Percentiles rank a stretch among this genome's conserved stretches.
Conservation (phyloP, 2,329 filamentous ascomycete genomes). For the Aspergillus tamarii region DNA sequence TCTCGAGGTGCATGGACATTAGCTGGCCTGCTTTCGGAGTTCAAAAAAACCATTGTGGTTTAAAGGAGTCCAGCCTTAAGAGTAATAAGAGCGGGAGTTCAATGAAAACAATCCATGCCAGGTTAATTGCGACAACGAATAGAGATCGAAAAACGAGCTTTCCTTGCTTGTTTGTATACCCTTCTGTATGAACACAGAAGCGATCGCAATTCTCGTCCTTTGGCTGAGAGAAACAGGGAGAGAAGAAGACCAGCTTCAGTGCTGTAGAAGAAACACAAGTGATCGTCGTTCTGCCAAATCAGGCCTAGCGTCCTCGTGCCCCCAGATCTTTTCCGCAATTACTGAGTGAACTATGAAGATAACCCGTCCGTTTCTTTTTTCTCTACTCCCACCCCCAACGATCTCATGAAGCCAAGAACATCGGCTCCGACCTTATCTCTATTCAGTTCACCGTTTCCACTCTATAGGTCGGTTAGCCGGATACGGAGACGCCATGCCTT, state of each 20-base stretch:
- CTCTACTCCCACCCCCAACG: background rate
- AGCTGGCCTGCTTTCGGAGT: conserved; percentile 32
- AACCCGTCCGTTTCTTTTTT: background rate
- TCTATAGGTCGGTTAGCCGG: conserved; percentile 12
- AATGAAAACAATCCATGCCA: conserved; percentile 10
- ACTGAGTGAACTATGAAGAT: background rate
- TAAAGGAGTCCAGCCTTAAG: background rate
- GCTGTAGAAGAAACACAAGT: conserved; percentile 7
- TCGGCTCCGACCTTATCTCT: conserved; percentile 14
- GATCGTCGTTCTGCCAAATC: conserved; percentile 13
- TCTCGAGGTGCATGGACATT: conserved; percentile 65
- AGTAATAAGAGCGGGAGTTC: conserved; percentile 8
- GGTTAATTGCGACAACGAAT: background rate
- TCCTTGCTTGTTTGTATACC: background rate
- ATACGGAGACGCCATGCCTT: conserved; percentile 26
- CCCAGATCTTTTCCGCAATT: background rate
- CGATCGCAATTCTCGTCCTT: background rate
- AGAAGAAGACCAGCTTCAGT: background rate
- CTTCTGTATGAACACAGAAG: background rate
- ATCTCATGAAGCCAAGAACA: conserved; percentile 26
- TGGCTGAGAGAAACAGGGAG: background rate
- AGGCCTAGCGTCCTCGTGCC: conserved; percentile 16
- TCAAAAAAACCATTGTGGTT: conserved; percentile 37
- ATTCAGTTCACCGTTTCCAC: conserved; percentile 22
- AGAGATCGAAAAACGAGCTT: background rate